Percentiles rank a stretch among this genome's conserved stretches.
These are phyloP conservation scores for Xanthoparmelia taractica DNA, from an alignment of 495 filamentous ascomycete genomes.

Conservation along the genomic window DNA sequence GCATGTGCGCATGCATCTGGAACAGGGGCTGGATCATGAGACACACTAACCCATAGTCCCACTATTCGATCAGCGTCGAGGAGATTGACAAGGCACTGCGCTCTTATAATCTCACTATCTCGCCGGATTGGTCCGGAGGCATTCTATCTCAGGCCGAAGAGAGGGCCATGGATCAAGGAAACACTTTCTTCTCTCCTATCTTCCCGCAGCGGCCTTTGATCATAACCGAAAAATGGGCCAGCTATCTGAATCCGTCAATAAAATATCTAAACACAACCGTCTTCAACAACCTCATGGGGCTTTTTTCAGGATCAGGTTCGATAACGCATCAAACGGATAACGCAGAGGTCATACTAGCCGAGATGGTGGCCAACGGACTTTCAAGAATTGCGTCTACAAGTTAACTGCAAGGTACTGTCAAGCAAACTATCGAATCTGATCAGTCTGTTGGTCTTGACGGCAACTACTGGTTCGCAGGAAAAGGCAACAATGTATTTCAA, in stretches of 20 bases:
- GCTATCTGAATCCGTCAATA: constrained; percentile 15
- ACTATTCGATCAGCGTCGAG: too few relatives aligned
- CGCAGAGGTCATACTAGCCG: neutral
- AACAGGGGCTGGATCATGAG: too few relatives aligned
- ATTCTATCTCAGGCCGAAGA: neutral
- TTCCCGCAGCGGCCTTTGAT: neutral
- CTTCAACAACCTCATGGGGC: constrained; percentile 7
- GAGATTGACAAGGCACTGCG: too few relatives aligned
- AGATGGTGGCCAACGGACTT: constrained; percentile 17
- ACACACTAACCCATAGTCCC: too few relatives aligned
- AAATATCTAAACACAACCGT: constrained; percentile 2
- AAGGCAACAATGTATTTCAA: constrained; percentile 17
- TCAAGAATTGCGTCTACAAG: constrained; percentile 9
- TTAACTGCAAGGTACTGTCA: constrained; percentile 17
- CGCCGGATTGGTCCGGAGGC: too few relatives aligned
- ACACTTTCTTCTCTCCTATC: neutral
- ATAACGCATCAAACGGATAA: too few relatives aligned
- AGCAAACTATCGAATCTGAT: neutral
- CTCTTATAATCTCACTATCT: neutral
- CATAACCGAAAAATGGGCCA: constrained; percentile 5
- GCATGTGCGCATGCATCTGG: too few relatives aligned
- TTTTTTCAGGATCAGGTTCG: too few relatives aligned
- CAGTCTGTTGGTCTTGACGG: constrained; percentile 9
- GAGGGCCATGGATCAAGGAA: neutral
- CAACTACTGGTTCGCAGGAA: constrained; percentile 18